Evolutionary conservation across 106 monocot species (phyloP), one percentile per base, ranked within the genome.

Genomic region (Allium sativum): DNA sequence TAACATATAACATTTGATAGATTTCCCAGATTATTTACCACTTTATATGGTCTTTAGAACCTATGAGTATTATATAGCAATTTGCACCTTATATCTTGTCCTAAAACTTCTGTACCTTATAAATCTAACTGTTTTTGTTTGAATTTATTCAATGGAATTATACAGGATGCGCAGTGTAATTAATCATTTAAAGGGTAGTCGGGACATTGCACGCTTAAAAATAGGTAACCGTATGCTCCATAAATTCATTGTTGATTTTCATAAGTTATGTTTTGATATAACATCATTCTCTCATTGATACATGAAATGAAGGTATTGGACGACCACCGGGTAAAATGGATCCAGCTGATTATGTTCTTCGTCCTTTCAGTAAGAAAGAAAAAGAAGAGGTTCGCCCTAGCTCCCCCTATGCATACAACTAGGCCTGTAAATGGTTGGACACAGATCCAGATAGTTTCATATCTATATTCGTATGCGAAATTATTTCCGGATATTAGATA

Each of bases 161-260:
- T 57, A 60, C 73, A 98, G 91, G 59, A 98, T 98, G 96, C 74
- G 82, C 72, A 91, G 87, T 82, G 81, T 98, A 56, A 98, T 98
- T 42, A 67, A 88, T 44, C 91, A 84, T 63, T 76, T 98, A 44
- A 95, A 87, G 65, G 91, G 79, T 59, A 76, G 64, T 56, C 87
- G 80, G 51, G 82, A 98, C 68, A 91, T 98, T 72, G 84, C 91
- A 68, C 90, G 91, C 67, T 68, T 98, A 47, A 88, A 84, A 71
- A 98, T 98, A 60, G 96, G 96, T 45, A 46, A 61, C 54, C 15
- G 6, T 12, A 10, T 18, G 12, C 43, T 14, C 6, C 10, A 6
- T 52, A 4, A 1, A 66, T 47, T 67, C 47, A 0, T 18, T 52
- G 6, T 4, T 48, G 21, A 0, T 42, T 15, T 56, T 44, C 21